Base-by-base conservation (phyloP, 805 yeast genomes). In the Monosporozyma aquatica region DNA sequence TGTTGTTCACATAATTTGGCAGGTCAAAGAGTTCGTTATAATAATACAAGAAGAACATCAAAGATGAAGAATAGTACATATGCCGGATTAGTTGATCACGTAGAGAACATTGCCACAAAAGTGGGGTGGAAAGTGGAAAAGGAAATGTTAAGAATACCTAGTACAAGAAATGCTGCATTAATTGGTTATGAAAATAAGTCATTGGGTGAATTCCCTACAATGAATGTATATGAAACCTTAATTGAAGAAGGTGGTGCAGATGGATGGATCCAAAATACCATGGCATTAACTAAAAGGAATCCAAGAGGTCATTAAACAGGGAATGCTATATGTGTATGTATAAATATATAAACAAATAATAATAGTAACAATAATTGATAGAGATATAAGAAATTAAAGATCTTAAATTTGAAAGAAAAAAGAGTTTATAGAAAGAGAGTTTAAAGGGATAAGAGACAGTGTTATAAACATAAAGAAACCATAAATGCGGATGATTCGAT, bases 101-200 rank as follows among this genome's bases (percentile, higher is more conserved):
- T 82, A 4, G 87, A 79, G 47, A 76, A 76, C 32, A 52, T 87
- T 18, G 77, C 95, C 0, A 56, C 57, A 14, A 58, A 69, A 40
- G 77, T 76, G 53, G 97, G 97, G 0, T 90, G 97, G 97, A 65
- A 71, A 11, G 82, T 80, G 1, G 82, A 86, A 54, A 75, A 80
- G 52, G 97, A 90, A 59, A 82, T 83, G 82, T 65, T 90, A 37
- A 71, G 97, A 44, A 90, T 90, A 20, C 97, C 97, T 25, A 85
- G 95, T 44, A 90, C 97, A 0, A 69, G 97, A 59, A 90, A 90
- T 56, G 87, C 94, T 1, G 97, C 97, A 0, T 66, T 90, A 13
- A 78, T 90, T 38, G 95, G 95, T 0, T 70, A 74, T 41, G 62
- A 68, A 28, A 72, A 67, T 37, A 60, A 59, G 3, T 43, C 53